Percentiles rank a stretch among this genome's conserved stretches.
These are phyloP conservation scores for Colletotrichum sp. DNA, from an alignment of 2,329 filamentous ascomycete genomes.

Conservation along the genomic window DNA sequence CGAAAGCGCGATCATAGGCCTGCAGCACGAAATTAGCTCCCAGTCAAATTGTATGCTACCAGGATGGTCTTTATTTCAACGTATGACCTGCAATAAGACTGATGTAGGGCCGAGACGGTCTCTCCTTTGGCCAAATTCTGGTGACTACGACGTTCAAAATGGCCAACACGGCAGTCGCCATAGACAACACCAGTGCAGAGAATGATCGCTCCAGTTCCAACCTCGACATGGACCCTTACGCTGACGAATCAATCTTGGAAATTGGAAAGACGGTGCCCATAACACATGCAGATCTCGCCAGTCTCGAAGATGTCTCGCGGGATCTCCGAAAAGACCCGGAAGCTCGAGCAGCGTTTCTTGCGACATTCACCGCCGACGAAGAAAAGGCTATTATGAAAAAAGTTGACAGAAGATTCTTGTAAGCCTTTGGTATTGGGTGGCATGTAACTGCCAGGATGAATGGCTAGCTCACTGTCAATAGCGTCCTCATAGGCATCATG, in stretches of 20 bases:
- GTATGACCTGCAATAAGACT: not conserved
- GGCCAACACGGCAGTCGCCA: not conserved
- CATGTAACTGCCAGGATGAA: not conserved
- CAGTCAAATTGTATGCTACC: not conserved
- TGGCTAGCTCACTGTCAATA: not conserved
- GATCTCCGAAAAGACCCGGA: conserved; percentile 20
- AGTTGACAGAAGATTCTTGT: conserved; percentile 40
- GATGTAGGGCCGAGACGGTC: not conserved
- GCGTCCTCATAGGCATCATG: conserved; percentile 40
- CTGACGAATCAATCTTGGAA: not conserved
- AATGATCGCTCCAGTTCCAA: not conserved
- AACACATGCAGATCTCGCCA: not conserved
- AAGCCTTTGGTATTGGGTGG: not conserved
- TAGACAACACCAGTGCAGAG: not conserved
- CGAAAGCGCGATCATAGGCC: not conserved
- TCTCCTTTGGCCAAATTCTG: not conserved
- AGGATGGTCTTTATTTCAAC: not conserved
- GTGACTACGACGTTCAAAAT: not conserved
- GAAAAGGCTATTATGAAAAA: conserved; percentile 43
- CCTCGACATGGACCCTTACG: not conserved
- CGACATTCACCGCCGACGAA: conserved; percentile 41
- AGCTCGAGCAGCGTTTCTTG: conserved; percentile 33
- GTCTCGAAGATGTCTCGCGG: not conserved
- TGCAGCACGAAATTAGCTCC: not conserved
- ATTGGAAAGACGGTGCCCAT: not conserved